Base-by-base conservation (phyloP, 257 asterid species). In the Salvia hispanica region DNA sequence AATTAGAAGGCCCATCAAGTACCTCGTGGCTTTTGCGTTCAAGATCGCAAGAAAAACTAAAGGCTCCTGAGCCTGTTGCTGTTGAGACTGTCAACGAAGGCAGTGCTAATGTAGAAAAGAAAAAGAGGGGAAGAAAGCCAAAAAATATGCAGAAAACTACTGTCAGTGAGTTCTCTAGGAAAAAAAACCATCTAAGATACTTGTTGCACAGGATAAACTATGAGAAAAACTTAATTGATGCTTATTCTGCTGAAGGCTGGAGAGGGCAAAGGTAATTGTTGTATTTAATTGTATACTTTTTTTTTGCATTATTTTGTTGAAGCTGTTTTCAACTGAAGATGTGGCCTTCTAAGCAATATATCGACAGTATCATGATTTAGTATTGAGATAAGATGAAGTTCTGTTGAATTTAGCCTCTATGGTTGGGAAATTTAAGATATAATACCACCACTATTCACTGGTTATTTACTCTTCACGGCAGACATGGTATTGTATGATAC, bases 161-260 rank as follows among this genome's bases (percentile, higher is more conserved):
- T 55, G 92, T 21, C 36, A 78, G 76, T 64, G 96, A 91, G 81
- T 88, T 80, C 83, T 83, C 95, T 45, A 81, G 94, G 74, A 87
- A 75, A 61, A 91, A 62, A 77, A 54, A 73, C 56, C 97, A 83
- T 78, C 83, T 94, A 31, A 87, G 84, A 78, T 94, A 94, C 72
- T 77, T 91, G 66, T 76, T 91, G 69, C 88, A 86, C 44, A 84
- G 99, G 77, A 84, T 94, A 82, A 84, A 74, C 51, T 88, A 81
- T 81, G 96, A 91, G 79, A 95, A 88, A 64, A 91, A 76, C 76
- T 80, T 88, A 70, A 94, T 88, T 73, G 97, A 94, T 72, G 99
- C 97, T 62, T 94, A 94, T 78, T 83, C 95, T 50, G 92, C 91
- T 68, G 99, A 94, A 84, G 99, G 99, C 71, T 94, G 99, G 99